Evolutionary conservation across 1,284 basidiomycete genomes (phyloP), one percentile per base, ranked within the genome.

Genomic region (Sporisorium exsertum): DNA sequence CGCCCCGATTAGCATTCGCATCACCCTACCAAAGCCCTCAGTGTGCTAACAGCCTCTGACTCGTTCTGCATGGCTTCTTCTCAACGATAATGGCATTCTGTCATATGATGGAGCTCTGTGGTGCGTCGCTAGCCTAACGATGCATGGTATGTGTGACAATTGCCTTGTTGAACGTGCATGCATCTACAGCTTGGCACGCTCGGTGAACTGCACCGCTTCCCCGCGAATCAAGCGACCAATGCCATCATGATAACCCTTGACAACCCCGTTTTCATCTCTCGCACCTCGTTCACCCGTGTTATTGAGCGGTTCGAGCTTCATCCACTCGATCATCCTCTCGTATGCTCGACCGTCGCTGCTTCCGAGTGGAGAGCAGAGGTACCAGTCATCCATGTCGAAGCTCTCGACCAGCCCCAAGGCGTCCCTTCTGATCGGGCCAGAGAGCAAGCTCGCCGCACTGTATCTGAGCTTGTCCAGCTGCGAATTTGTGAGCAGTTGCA

Each of bases 321-420:
- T 80, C 72, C 78, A 81, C 32, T 78, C 78, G n/a, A 81, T 64
- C 74, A 81, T 77, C 15, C 79, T 55, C 49, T 81, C 71, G 55
- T 81, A 81, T 0, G 75, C 79, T 2, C 79, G 49, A 0, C 78
- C 79, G 46, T 80, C 78, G 43, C 68, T 78, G 54, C 63, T 66
- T 13, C 72, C 79, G 27, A 81, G 55, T 4, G 79, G 78, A 26
- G 69, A 72, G 61, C 72, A 80, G 15, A 81, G 71, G 50, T 81
- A 81, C 78, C 78, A 79, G 50, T 81, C 79, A 56, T 80, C 77
- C 67, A 80, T 68, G 61, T 81, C 79, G 32, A 73, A 77, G 47
- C 72, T 75, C 59, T 81, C 79, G 7, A 70, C 75, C 47, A 81
- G 58, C 5, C 75, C 72, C 10, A 81, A 24, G 0, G 77, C 74